Evolutionary conservation across 2,329 filamentous ascomycete genomes (phyloP).

Genomic region (Fonsecaea erecta): DNA sequence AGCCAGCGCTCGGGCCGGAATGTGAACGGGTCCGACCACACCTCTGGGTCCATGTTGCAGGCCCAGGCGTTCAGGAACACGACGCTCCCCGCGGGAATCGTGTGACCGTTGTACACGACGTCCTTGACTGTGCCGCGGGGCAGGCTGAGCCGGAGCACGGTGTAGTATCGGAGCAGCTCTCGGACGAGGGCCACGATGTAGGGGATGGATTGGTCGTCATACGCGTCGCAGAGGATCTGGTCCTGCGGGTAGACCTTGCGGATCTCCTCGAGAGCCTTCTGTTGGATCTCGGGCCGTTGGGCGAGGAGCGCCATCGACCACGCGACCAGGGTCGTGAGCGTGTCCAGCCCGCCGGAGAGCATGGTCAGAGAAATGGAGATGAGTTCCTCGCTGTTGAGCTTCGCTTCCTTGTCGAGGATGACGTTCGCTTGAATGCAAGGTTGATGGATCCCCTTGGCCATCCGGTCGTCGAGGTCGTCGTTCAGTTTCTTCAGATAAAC

Average conservation of each 20-base stretch:
- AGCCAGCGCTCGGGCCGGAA: conserved; percentile 68
- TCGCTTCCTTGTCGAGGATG: conserved; percentile 66
- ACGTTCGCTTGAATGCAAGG: conserved; percentile 72
- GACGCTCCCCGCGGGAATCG: conserved; percentile 66
- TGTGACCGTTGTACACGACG: conserved; percentile 60
- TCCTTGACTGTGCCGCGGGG: conserved; percentile 66
- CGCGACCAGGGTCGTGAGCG: conserved; percentile 67
- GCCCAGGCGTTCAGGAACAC: conserved; percentile 71
- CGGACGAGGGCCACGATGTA: conserved; percentile 68
- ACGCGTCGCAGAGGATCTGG: conserved; percentile 59
- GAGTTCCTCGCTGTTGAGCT: conserved; percentile 65
- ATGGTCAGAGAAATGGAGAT: conserved; percentile 70
- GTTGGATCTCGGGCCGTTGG: conserved; percentile 65
- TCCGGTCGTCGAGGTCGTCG: conserved; percentile 62
- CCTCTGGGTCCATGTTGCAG: conserved; percentile 66
- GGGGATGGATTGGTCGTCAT: conserved; percentile 67
- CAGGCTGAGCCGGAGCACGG: conserved; percentile 65
- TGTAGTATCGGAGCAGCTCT: conserved; percentile 67
- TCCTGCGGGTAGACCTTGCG: conserved; percentile 57
- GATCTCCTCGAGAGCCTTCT: conserved; percentile 63
- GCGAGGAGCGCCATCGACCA: conserved; percentile 68
- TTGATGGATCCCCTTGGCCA: conserved; percentile 64
- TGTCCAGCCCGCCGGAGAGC: conserved; percentile 70
- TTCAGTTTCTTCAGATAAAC: conserved; percentile 65
- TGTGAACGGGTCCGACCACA: conserved; percentile 63